Evolutionary conservation across 331 rosid genomes (phyloP), one percentile per base, ranked within the genome.

Genomic region (Saraca asoca): DNA sequence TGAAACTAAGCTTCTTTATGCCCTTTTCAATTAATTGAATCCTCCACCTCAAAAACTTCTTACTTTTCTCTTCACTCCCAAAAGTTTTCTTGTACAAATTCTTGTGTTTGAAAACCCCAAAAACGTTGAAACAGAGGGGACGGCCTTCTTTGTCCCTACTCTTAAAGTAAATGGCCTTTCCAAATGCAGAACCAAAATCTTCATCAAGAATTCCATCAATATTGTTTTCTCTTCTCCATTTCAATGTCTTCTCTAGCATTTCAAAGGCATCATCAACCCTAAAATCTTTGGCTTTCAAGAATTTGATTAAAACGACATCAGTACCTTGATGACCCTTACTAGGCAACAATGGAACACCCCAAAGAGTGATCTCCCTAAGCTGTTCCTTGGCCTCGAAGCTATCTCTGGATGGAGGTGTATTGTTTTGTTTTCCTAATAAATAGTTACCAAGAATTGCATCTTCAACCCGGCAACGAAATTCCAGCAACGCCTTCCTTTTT

Each of bases 281-380:
- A 73, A 48, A 93, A 41, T 82, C 96, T 54, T 71, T 86, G 44
- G 90, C 94, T 68, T 75, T 87, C 61, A 93, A 76, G 85, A 93
- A 93, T 55, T 88, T 93, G 45, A 52, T 75, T 10, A 93, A 74
- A 33, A 93, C 66, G 49, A 81, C 29, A 41, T 90, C 90, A 0
- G 91, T 88, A 2, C 90, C 95, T 46, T 86, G 81, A 17, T 93
- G 87, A 53, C 80, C 82, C 82, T 86, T 87, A 58, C 97, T 90
- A 1, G 97, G 95, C 46, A 90, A 62, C 60, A 90, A 80, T 15
- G 98, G 98, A 2, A 93, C 80, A 10, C 87, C 98, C 97, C 97
- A 93, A 0, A 90, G 68, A 5, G 86, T 38, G 11, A 83, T 64
- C 6, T 83, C 89, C 58, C 79, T 75, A 0, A 79, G 75, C 0